These are phyloP conservation scores for Urochloa ruziziensis DNA, from an alignment of 176 grass and related monocot genomes.

Conservation along the genomic window DNA sequence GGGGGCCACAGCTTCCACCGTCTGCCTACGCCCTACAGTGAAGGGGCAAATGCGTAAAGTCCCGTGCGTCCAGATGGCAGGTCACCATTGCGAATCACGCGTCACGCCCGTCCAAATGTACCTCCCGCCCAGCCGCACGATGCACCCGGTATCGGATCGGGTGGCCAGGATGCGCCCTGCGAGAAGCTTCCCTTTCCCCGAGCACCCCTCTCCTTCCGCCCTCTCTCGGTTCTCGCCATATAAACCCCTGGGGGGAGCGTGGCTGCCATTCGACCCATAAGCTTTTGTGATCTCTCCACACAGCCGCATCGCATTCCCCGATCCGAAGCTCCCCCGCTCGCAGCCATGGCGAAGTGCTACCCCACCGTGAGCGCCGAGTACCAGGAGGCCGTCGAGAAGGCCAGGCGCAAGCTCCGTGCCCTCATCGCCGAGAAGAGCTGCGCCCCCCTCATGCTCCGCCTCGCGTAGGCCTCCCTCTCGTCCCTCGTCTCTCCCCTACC, in stretches of 20 bases:
- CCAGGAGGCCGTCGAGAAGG: slow-evolving; percentile 76
- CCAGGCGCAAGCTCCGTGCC: slow-evolving; percentile 64
- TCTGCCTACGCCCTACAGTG: fast-evolving
- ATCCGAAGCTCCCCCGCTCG: background rate
- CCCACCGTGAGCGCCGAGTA: slow-evolving; percentile 80
- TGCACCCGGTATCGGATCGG: background rate
- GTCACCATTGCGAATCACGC: background rate
- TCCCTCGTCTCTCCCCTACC: background rate
- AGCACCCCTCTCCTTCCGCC: background rate
- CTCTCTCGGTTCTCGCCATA: background rate
- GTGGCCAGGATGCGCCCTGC: slow-evolving; percentile 18
- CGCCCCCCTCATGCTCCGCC: slow-evolving; percentile 82
- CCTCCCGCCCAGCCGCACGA: background rate
- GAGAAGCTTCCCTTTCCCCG: slow-evolving; percentile 41
- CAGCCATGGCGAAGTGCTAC: slow-evolving; percentile 75
- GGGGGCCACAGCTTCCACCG: background rate
- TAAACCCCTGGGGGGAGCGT: slow-evolving; percentile 34
- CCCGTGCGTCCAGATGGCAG: background rate
- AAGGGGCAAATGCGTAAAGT: background rate
- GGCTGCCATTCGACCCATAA: slow-evolving; percentile 13
- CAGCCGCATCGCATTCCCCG: background rate
- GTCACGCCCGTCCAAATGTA: slow-evolving; percentile 29
- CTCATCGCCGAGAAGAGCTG: slow-evolving; percentile 97
- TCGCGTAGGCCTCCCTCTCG: slow-evolving; percentile 57
- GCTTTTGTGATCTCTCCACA: background rate